Base-by-base conservation (phyloP, 352 stramenopile genomes). In the Nothophytophthora sp. region DNA sequence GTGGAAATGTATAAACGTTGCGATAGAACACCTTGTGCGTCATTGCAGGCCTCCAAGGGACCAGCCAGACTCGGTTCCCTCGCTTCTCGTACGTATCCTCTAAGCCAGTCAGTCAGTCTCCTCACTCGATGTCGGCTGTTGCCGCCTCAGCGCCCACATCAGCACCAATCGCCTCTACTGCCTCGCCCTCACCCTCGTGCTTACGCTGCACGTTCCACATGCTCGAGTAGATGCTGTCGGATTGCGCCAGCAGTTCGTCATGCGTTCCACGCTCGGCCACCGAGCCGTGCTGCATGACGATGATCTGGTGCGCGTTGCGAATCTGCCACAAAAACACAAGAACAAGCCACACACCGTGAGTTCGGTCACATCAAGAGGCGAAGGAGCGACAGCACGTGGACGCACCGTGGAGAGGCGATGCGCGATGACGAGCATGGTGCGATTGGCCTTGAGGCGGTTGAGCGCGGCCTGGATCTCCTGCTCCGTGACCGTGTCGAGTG, bases 391-490 rank as follows among this genome's bases (percentile, higher is more conserved):
- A n/a, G n/a, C n/a, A n/a, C n/a, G n/a, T n/a, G n/a, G n/a, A 72
- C 70, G 29, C 77, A 98, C 93, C 32, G 93, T 98, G 24, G 87
- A 97, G 0, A 99, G 64, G 20, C 98, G 85, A 79, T 99, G 98
- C 15, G 98, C 97, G 66, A 99, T 99, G 18, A 99, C 88, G 33
- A 99, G 60, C 66, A 97, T 97, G 1, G 97, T 99, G 29, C 96
- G 85, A 56, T 97, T 94, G 24, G 73, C 74, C 46, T 86, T 76
- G 10, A 98, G 70, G 18, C 71, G 68, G 28, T 92, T 87, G 24
- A 99, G 78, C 36, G 96, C 96, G 25, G 92, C 83, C 60, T 99
- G 97, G 41, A 99, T 97, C 45, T 91, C 86, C 28, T 95, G 88
- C 69, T 99, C 97, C 5, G 95, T 99, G 10, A 98, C 73, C 24